Evolutionary conservation across 2,329 filamentous ascomycete species (phyloP).

Genomic region (Fusarium sp.): DNA sequence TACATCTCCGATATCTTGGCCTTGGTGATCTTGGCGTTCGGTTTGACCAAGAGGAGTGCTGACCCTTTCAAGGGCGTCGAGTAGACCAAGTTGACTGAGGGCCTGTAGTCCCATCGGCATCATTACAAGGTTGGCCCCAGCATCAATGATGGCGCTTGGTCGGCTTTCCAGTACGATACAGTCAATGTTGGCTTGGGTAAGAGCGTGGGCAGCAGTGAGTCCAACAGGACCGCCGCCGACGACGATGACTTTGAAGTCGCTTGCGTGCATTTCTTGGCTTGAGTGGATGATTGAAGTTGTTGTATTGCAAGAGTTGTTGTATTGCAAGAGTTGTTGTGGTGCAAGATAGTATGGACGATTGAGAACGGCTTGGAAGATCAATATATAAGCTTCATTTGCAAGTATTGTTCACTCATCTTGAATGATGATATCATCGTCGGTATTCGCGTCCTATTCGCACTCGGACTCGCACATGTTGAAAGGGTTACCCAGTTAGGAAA

Average conservation of each 20-base stretch:
- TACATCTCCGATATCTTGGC: slow-evolving; percentile 41
- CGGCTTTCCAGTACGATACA: slow-evolving; percentile 54
- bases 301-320: not conserved
- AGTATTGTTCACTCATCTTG: not conserved
- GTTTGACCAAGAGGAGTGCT: slow-evolving; percentile 39
- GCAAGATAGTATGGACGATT: too few relatives aligned
- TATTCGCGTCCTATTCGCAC: not conserved
- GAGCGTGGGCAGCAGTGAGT: slow-evolving; percentile 42
- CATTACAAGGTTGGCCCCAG: slow-evolving; percentile 49
- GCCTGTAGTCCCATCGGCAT: slow-evolving; percentile 44
- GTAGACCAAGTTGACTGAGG: slow-evolving; percentile 50
- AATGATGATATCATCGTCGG: not conserved
- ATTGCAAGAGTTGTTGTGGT: not conserved
- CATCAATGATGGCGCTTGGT: slow-evolving; percentile 42
- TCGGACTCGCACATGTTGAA: not conserved
- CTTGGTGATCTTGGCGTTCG: slow-evolving; percentile 42
- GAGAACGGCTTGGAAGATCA: not conserved
- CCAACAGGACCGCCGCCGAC: slow-evolving; percentile 46
- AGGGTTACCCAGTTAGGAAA: not conserved
- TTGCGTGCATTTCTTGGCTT: not conserved
- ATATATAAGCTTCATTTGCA: not conserved
- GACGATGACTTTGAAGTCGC: slow-evolving; percentile 41
- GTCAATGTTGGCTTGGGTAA: slow-evolving; percentile 48
- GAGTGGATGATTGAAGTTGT: not conserved
- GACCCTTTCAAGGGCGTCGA: slow-evolving; percentile 31